Conservation (phyloP, 2,329 filamentous ascomycete species). For the Aspergillus ustus region DNA sequence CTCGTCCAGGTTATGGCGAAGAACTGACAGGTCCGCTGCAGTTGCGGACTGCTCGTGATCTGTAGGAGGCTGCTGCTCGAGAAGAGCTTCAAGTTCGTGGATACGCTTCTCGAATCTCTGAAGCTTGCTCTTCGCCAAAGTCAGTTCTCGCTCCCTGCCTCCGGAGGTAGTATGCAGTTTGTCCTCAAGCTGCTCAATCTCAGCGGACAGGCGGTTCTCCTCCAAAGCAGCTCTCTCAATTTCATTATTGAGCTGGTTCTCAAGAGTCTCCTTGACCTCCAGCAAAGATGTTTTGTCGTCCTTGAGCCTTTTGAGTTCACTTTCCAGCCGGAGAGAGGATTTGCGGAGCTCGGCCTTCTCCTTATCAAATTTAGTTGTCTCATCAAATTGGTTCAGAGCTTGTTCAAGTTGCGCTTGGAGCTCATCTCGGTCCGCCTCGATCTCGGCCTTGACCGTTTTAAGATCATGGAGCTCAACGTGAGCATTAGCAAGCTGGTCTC, state of each 20-base stretch:
- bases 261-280: conserved; percentile 63
- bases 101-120: conserved; percentile 66
- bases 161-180: conserved; percentile 52
- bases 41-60: conserved; percentile 39
- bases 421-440: conserved; percentile 69
- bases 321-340: conserved; percentile 69
- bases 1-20: conserved; percentile 66
- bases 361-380: conserved; percentile 66
- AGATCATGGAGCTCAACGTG: conserved; percentile 66
- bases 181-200: conserved; percentile 55
- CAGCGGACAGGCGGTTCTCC: conserved; percentile 62
- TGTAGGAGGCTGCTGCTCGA: conserved; percentile 58
- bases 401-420: conserved; percentile 64
- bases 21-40: conserved; percentile 59
- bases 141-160: conserved; percentile 54
- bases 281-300: conserved; percentile 65
- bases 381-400: conserved; percentile 59
- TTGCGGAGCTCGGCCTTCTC: conserved; percentile 72
- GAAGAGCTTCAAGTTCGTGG: conserved; percentile 54
- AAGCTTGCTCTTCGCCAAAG: conserved; percentile 62
- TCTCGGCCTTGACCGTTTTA: conserved; percentile 60
- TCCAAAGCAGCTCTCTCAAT: conserved; percentile 69
- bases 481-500: conserved; percentile 65
- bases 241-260: conserved; percentile 68
- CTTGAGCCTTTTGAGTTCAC: conserved; percentile 66